Base-by-base conservation (phyloP, 2,329 filamentous ascomycete species). In the Myriosclerotinia duriaeana region DNA sequence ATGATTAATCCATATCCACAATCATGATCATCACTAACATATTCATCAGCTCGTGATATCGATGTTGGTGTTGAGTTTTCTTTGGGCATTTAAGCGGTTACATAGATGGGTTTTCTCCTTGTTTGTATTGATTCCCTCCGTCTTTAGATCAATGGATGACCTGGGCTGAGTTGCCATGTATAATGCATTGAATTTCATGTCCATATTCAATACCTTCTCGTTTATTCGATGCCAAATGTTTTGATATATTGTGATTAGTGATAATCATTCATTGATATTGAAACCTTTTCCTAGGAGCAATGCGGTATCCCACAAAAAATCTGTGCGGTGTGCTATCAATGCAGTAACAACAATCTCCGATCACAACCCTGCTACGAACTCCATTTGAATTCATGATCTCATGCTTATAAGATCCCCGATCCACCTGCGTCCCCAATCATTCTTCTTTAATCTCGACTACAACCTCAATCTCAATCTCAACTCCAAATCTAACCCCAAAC, bases 61-160 rank as follows among this genome's bases (percentile, higher is more conserved):
- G 95, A 98, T 77, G 94, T 98, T 72, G 94, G 93, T 75, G 94
- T 98, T 75, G 92, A 96, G 82, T 97, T 96, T 82, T 91, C 88
- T 74, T 86, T 97, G 77, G 94, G 93, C 82, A 97, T 97, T 84
- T 98, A 66, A 77, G 71, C 71, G 70, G 61, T 67, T 67, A 65
- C 54, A 69, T 70, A 66, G 58, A 60, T 60, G n/a, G 67, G 66
- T 71, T 66, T 72, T 65, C 64, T 67, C 66, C 40, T 70, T 71
- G 68, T 60, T 75, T 64, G 71, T 75, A 75, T 74, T 74, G 72
- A 74, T 75, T 76, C 69, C 72, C 72, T 72, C 68, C 63, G 34
- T 58, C 71, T 68, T 64, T 71, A 73, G 71, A 71, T 69, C 67
- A 71, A 65, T 65, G 58, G 64, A 60, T 65, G 55, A 53, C 64